Percentiles rank a stretch among this genome's conserved stretches.
phyloP scores from a whole-genome alignment of 495 filamentous ascomycete genomes.

The Tuber borchii region DNA sequence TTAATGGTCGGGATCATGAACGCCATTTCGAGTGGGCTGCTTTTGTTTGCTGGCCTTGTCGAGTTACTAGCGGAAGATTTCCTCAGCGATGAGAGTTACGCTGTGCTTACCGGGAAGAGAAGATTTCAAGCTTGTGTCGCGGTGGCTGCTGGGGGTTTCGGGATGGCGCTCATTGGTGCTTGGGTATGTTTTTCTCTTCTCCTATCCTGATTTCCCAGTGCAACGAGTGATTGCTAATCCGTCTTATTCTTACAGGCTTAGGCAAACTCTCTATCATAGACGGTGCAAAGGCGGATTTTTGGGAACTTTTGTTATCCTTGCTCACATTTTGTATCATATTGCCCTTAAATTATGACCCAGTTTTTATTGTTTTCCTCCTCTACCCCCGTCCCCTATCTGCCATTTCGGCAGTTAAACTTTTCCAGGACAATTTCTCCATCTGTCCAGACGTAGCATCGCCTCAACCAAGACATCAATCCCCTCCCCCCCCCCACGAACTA shows the following conservation, averaged over 20 bases:
- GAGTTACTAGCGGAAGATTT: constrained; percentile 93
- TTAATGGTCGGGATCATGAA: constrained; percentile 65
- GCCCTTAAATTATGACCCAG: neutral
- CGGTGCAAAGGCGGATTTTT: neutral
- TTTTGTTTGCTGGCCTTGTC: constrained; percentile 86
- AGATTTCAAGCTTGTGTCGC: constrained; percentile 71
- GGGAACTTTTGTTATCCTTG: neutral
- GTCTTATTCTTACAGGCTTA: neutral
- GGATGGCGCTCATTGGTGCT: constrained; percentile 87
- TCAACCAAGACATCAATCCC: neutral
- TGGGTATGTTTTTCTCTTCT: constrained; percentile 56
- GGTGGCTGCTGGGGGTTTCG: constrained; percentile 64
- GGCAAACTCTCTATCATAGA: neutral
- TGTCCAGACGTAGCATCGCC: neutral
- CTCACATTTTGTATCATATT: neutral
- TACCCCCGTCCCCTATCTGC: neutral
- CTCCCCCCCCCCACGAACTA: no score
- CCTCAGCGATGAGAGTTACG: constrained; percentile 79
- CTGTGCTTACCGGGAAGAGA: constrained; percentile 59
- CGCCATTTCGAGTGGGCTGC: constrained; percentile 58
- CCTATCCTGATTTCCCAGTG: neutral
- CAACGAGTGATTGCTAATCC: neutral
- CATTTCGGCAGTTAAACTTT: neutral
- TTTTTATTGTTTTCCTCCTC: neutral
- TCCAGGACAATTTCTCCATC: neutral